Percentiles rank a stretch among this genome's conserved stretches.
phyloP scores from a whole-genome alignment of 768 basidiomycete species.

The Gelatoporia subvermispora region DNA sequence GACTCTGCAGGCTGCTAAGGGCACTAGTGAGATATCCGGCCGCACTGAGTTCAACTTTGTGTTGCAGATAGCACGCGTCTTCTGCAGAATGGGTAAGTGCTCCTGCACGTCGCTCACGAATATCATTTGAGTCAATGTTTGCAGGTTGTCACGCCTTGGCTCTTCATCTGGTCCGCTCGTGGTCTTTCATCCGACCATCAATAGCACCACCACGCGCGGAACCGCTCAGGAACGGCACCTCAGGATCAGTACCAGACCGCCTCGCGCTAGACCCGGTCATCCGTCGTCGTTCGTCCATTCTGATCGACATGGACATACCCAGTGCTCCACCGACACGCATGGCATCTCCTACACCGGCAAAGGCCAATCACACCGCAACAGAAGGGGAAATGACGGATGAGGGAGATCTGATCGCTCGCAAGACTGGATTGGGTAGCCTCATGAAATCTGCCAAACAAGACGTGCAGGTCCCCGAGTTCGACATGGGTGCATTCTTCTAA shows the following conservation, averaged over 20 bases:
- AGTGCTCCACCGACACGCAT: constrained; percentile 54
- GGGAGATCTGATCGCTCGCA: constrained; percentile 56
- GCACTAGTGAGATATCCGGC: constrained; percentile 86
- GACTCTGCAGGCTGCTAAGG: constrained; percentile 89
- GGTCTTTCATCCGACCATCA: constrained; percentile 86
- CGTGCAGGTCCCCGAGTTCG: constrained; percentile 80
- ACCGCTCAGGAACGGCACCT: constrained; percentile 25
- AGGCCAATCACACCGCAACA: constrained; percentile 7
- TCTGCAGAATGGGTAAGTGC: constrained; percentile 86
- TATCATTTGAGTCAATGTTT: constrained; percentile 1
- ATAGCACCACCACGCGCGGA: constrained; percentile 25
- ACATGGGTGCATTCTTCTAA: constrained; percentile 74
- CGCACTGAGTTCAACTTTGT: constrained; percentile 93
- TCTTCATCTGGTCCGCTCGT: constrained; percentile 81
- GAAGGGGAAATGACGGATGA: constrained; percentile 44
- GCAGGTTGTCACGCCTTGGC: constrained; percentile 91
- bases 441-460: constrained; percentile 92
- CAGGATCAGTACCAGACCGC: constrained; percentile 41
- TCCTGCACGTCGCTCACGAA: not conserved
- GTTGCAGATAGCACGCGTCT: constrained; percentile 87
- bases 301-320: constrained; percentile 86
- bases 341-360: constrained; percentile 41
- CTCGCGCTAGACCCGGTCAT: constrained; percentile 48
- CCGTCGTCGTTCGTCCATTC: constrained; percentile 65
- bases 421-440: constrained; percentile 74